Conservation (phyloP, 352 stramenopile species). For the Pseudoperonospora humuli region DNA sequence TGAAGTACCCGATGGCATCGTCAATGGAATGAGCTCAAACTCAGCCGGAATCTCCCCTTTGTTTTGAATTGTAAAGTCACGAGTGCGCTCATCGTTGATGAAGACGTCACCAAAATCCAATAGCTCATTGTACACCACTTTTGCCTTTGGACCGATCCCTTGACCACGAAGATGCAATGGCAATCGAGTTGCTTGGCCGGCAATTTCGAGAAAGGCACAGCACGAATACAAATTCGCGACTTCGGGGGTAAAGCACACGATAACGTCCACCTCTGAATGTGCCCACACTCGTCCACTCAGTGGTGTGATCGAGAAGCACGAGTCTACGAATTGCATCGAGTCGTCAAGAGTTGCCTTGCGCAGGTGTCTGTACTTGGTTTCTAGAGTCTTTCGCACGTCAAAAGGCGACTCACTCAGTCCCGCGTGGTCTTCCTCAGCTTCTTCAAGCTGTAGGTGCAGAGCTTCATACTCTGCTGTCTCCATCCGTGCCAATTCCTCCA, state of each 20-base stretch:
- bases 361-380: constrained; percentile 89
- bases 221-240: constrained; percentile 78
- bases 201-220: constrained; percentile 84
- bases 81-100: constrained; percentile 82
- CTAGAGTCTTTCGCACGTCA: constrained; percentile 51
- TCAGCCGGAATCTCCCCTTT: constrained; percentile 89
- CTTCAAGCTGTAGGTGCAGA: constrained; percentile 43
- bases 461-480: constrained; percentile 64
- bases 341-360: constrained; percentile 86
- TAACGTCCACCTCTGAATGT: constrained; percentile 87
- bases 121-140: constrained; percentile 90
- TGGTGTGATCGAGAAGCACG: constrained; percentile 88
- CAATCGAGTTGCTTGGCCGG: constrained; percentile 82
- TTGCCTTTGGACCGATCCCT: constrained; percentile 89
- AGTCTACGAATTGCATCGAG: constrained; percentile 91
- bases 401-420: constrained; percentile 42
- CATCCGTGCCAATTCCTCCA: constrained; percentile 79
- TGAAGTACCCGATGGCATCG: constrained; percentile 24
- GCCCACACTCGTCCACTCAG: constrained; percentile 88
- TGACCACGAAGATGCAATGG: constrained; percentile 84
- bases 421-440: constrained; percentile 12
- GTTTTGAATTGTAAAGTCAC: constrained; percentile 90
- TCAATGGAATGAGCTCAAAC: constrained; percentile 54
- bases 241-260: constrained; percentile 84
- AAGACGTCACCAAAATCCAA: constrained; percentile 94